Conservation (phyloP, 2,329 filamentous ascomycete species). For the Podosphaera leucotricha region DNA sequence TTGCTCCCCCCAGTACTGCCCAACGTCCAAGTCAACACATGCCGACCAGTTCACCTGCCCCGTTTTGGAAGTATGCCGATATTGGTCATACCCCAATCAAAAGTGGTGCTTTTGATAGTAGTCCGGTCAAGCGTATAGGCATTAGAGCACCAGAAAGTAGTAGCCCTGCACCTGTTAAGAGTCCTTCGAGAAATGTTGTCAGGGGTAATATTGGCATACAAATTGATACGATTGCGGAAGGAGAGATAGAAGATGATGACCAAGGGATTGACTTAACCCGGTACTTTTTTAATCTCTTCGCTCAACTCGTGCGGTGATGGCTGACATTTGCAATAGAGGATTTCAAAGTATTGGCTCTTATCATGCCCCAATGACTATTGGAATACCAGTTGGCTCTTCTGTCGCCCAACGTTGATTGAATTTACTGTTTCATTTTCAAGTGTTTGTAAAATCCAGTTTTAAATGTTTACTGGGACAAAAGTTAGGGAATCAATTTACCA, state of each 20-base stretch:
- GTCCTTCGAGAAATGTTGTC: constrained; percentile 9
- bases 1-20: constrained; percentile 59
- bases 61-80: constrained; percentile 74
- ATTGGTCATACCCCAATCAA: constrained; percentile 46
- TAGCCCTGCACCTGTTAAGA: constrained; percentile 25
- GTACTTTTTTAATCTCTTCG: constrained; percentile 7
- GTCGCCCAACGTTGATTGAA: not conserved
- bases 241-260: constrained; percentile 13
- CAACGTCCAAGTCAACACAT: constrained; percentile 67
- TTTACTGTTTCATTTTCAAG: not conserved
- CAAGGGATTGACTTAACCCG: constrained; percentile 14
- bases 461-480: not conserved
- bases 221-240: constrained; percentile 6
- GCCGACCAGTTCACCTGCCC: constrained; percentile 63
- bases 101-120: constrained; percentile 29
- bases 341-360: constrained; percentile 43
- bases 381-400: not conserved
- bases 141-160: constrained; percentile 21
- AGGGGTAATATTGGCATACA: constrained; percentile 3
- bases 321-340: constrained; percentile 20
- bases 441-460: not conserved
- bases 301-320: not conserved
- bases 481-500: not conserved
- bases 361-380: constrained; percentile 18
- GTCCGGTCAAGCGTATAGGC: constrained; percentile 26